Evolutionary conservation across 371 early-diverging fungal genomes (phyloP).

Genomic region (Rhizopus microsporus): DNA sequence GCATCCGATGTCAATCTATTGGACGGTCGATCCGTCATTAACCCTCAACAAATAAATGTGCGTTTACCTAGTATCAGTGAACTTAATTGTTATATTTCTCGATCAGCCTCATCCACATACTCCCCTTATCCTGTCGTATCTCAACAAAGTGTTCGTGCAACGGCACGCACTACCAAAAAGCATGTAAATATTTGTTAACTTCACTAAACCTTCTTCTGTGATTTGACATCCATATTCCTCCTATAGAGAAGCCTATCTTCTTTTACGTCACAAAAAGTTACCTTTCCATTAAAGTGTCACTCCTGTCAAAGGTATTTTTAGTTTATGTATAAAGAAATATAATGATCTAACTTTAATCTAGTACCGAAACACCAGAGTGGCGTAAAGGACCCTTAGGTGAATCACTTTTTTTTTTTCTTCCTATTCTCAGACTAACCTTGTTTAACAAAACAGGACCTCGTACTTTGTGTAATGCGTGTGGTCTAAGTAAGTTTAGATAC

Average conservation of each 20-base stretch:
- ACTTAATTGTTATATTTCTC: slow-evolving; percentile 1
- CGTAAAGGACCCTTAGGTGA: slow-evolving; percentile 39
- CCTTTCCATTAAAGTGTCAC: slow-evolving; percentile 19
- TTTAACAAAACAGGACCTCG: slow-evolving; percentile 24
- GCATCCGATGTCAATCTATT: slow-evolving; percentile 2
- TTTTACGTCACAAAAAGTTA: neutral
- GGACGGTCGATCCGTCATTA: slow-evolving; percentile 8
- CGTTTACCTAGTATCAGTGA: slow-evolving; percentile 17
- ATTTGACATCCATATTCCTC: neutral
- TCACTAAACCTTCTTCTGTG: neutral
- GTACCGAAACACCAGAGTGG: slow-evolving; percentile 43
- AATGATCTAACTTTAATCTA: slow-evolving; percentile 3
- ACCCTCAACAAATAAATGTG: slow-evolving; percentile 7
- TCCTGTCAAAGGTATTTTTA: slow-evolving; percentile 31
- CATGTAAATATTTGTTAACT: neutral
- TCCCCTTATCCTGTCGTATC: neutral
- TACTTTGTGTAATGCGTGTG: slow-evolving; percentile 43
- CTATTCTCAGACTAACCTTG: neutral
- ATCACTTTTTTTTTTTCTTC: neutral
- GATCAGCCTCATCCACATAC: neutral
- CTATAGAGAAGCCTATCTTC: neutral
- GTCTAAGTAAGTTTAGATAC: slow-evolving; percentile 24
- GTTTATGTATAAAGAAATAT: neutral
- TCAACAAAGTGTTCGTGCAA: slow-evolving; percentile 2
- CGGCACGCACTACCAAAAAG: slow-evolving; percentile 1